These are phyloP conservation scores for Salix purpurea DNA, from an alignment of 345 rosid species.

Conservation along the genomic window DNA sequence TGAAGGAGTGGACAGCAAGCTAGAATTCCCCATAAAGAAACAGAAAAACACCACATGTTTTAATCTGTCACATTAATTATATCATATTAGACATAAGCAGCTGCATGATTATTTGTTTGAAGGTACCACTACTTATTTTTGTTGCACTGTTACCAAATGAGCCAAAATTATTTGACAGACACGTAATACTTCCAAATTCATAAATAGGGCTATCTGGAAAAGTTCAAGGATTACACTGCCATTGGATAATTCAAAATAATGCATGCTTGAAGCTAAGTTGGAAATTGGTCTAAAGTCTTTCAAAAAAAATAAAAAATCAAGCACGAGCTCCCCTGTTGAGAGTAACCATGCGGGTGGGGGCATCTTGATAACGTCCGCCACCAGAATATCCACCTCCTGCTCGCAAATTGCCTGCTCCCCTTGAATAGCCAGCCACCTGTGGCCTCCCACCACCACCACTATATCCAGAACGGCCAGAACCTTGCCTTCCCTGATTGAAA, in stretches of 20 bases:
- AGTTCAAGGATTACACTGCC: background rate
- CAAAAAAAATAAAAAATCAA: constrained; percentile 10
- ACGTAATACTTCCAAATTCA: background rate
- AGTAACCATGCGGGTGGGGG: constrained; percentile 63
- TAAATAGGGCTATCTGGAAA: background rate
- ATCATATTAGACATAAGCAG: too few relatives aligned
- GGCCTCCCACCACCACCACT: constrained; percentile 40
- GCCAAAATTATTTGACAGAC: background rate
- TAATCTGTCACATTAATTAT: too few relatives aligned
- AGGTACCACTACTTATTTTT: too few relatives aligned
- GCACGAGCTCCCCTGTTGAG: constrained; percentile 51
- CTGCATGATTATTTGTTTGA: too few relatives aligned
- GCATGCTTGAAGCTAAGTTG: background rate
- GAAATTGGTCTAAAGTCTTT: background rate
- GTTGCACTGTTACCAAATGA: background rate
- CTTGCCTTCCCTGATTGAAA: constrained; percentile 58
- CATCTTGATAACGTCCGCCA: constrained; percentile 29
- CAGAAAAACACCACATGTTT: too few relatives aligned
- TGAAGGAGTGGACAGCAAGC: too few relatives aligned
- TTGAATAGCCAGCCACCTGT: constrained; percentile 39
- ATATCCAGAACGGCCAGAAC: constrained; percentile 39
- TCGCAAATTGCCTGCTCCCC: constrained; percentile 46
- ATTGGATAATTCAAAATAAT: background rate
- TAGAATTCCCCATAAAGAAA: too few relatives aligned
- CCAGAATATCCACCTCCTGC: constrained; percentile 50